Conservation (phyloP, 257 asterid species). For the Primulina eburnea region DNA sequence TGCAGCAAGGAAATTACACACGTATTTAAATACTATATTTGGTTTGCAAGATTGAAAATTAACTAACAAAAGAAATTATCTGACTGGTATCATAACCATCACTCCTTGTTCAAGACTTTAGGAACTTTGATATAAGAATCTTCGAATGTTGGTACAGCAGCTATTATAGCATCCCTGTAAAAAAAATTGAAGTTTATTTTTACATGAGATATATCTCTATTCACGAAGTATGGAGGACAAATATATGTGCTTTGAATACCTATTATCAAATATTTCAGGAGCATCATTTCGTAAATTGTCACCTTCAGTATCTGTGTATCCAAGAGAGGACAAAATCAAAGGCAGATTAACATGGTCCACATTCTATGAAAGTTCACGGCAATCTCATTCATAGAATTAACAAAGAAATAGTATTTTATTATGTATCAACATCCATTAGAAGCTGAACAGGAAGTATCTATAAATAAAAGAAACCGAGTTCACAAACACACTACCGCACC, state of each 20-base stretch:
- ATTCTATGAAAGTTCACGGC: not conserved
- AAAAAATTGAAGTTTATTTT: not conserved
- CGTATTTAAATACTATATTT: too few species aligned
- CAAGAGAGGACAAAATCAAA: constrained; percentile 14
- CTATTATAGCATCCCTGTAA: constrained; percentile 63
- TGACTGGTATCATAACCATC: not conserved
- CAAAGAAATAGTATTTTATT: not conserved
- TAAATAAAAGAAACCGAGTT: not conserved
- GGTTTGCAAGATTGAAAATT: not conserved
- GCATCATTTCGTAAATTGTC: constrained; percentile 51
- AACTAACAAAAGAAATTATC: constrained; percentile 3
- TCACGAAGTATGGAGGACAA: not conserved
- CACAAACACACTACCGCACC: not conserved
- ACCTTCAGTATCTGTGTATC: constrained; percentile 54
- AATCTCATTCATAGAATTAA: not conserved
- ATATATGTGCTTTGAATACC: constrained; percentile 28
- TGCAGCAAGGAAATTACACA: not conserved
- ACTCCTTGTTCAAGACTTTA: constrained; percentile 75
- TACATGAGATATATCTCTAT: not conserved
- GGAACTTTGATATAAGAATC: constrained; percentile 84
- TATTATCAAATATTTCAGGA: constrained; percentile 54
- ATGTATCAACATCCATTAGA: not conserved
- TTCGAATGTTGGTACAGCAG: constrained; percentile 65
- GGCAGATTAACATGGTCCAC: not conserved
- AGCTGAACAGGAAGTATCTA: not conserved